Evolutionary conservation across 192 early-diverging fungal genomes (phyloP), one percentile per base, ranked within the genome.

Genomic region (Coemansia umbellata): DNA sequence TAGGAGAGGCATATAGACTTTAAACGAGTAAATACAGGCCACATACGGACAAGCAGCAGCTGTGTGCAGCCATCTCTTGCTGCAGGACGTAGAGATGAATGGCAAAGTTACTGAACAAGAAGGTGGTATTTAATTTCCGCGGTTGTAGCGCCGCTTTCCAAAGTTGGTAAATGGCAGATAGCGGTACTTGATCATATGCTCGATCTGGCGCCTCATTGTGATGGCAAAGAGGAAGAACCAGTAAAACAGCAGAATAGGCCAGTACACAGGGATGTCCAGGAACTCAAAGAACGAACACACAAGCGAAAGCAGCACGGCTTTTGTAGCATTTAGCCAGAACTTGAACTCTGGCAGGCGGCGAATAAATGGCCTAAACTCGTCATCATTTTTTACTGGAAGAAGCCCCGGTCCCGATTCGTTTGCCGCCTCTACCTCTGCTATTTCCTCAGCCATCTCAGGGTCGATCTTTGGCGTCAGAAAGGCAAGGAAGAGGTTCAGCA

Each of bases 281-380:
- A 90, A 62, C n/a, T 81, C 50, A 70, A 93, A 87, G 58, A 95
- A 81, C 37, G 92, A 90, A 80, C 93, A 94, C 28, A 91, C 69
- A 36, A 95, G 71, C 11, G 95, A 85, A 50, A 94, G 84, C 37
- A 84, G 31, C 33, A 91, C 84, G 0, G 92, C 91, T 59, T 87
- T 74, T 10, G 89, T 95, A 31, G 89, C 81, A 47, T 85, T 82
- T 70, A 87, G 81, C 97, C 97, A 99, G 62, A 95, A 97, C 80
- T 97, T 99, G 75, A 99, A 97, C 70, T 99, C 97, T 15, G 97
- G 95, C 48, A 99, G 68, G 53, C 97, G 74, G 54, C 97, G 79
- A 55, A 99, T 93, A 72, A 99, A 99, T 8, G 97, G 97, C 30
- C 85, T 79, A 62, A 99, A 99, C 75, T 99, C 97, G 42, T 99